phyloP scores from a whole-genome alignment of 441 rosid genomes.

The Euphorbia schlechtendalii region DNA sequence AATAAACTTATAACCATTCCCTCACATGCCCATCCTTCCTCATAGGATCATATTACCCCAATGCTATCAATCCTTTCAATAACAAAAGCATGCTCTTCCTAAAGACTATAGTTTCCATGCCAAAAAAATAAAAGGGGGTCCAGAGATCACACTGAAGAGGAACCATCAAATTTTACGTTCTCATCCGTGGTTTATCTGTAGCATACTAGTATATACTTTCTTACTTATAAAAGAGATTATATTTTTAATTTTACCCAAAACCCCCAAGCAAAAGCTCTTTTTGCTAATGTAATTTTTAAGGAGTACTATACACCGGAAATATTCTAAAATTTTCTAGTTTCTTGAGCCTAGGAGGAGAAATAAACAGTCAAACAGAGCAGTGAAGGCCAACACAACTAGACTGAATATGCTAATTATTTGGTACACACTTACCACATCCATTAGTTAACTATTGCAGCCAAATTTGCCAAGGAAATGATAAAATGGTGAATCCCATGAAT shows the following conservation, averaged over 20 bases:
- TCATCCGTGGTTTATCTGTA: not conserved
- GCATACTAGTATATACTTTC: too few species aligned
- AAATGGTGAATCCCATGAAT: conserved; percentile 1
- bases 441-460: not conserved
- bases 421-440: not conserved
- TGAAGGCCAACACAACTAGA: not conserved
- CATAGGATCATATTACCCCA: too few species aligned
- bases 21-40: too few species aligned
- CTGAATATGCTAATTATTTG: not conserved
- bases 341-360: not conserved
- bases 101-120: not conserved
- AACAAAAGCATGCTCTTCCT: not conserved
- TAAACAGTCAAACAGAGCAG: not conserved
- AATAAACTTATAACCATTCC: too few species aligned
- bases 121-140: not conserved
- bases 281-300: too few species aligned
- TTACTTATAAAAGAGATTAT: too few species aligned
- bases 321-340: too few species aligned
- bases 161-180: not conserved
- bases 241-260: too few species aligned
- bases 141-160: not conserved
- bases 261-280: too few species aligned
- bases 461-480: not conserved
- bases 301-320: too few species aligned
- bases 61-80: not conserved